Evolutionary conservation across 1,139 yeast genomes (phyloP).

Genomic region (Suhomyces atakaporum): DNA sequence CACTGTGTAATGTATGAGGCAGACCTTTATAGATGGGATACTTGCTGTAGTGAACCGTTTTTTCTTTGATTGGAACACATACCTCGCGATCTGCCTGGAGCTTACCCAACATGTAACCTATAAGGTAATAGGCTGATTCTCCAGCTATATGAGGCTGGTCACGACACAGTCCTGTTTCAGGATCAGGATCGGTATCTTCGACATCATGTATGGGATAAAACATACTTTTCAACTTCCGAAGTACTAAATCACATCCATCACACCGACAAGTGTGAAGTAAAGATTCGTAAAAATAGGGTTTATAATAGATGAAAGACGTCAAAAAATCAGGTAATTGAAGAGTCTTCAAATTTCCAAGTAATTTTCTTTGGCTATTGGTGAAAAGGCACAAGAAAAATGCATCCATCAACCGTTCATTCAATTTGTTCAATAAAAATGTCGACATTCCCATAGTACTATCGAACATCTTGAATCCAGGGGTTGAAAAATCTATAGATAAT

Average conservation of each 20-base stretch:
- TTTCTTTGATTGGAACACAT: conserved; percentile 39
- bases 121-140: conserved; percentile 35
- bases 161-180: conserved; percentile 11
- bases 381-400: conserved; percentile 37
- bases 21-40: conserved; percentile 44
- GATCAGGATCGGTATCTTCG: conserved; percentile 11
- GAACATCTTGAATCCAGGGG: conserved; percentile 46
- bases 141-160: conserved; percentile 20
- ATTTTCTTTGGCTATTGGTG: conserved; percentile 7
- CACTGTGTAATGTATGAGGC: conserved; percentile 39
- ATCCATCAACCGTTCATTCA: conserved; percentile 40
- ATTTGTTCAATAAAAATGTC: conserved; percentile 30
- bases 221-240: conserved; percentile 24
- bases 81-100: conserved; percentile 43
- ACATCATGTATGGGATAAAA: conserved; percentile 28
- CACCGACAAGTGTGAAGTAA: conserved; percentile 42
- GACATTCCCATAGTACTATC: conserved; percentile 36
- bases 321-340: conserved; percentile 41
- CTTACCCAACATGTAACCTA: conserved; percentile 40
- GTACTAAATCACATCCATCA: conserved; percentile 36
- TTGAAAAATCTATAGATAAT: conserved; percentile 37
- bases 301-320: conserved; percentile 42
- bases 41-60: conserved; percentile 23
- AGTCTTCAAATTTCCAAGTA: conserved; percentile 22
- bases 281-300: conserved; percentile 40